These are phyloP conservation scores for Kewa caespitosa DNA, from an alignment of 179 eudicot species.

Conservation along the genomic window DNA sequence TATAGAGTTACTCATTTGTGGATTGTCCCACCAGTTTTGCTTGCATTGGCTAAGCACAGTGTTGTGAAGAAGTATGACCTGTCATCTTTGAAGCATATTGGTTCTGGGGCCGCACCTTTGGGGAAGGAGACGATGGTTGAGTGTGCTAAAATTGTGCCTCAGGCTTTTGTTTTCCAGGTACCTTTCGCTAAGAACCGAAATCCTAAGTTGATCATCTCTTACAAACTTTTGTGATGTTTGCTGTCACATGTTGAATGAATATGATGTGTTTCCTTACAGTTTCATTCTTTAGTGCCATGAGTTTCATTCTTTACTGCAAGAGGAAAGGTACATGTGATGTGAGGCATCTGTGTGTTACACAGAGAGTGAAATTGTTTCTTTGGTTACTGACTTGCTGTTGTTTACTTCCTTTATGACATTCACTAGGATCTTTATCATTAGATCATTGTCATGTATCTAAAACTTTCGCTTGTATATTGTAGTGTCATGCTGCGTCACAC, in stretches of 20 bases:
- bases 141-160: conserved; percentile 58
- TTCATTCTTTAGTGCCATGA: too few species aligned
- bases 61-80: conserved; percentile 52
- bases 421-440: too few species aligned
- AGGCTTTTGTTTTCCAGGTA: conserved; percentile 57
- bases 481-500: too few species aligned
- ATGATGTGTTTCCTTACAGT: background rate
- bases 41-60: conserved; percentile 50
- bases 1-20: conserved; percentile 51
- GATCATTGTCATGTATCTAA: too few species aligned
- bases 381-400: too few species aligned
- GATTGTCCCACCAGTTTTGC: conserved; percentile 67
- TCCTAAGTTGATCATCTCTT: background rate
- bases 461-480: too few species aligned
- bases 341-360: too few species aligned
- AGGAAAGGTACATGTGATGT: too few species aligned
- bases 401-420: too few species aligned
- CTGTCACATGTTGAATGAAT: background rate
- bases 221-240: background rate
- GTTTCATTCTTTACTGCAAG: too few species aligned
- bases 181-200: background rate
- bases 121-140: conserved; percentile 74
- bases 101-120: conserved; percentile 84
- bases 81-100: conserved; percentile 54
- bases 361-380: too few species aligned